Conservation (phyloP, 108 stramenopile genomes). For the Fragilaria crotonensis region DNA sequence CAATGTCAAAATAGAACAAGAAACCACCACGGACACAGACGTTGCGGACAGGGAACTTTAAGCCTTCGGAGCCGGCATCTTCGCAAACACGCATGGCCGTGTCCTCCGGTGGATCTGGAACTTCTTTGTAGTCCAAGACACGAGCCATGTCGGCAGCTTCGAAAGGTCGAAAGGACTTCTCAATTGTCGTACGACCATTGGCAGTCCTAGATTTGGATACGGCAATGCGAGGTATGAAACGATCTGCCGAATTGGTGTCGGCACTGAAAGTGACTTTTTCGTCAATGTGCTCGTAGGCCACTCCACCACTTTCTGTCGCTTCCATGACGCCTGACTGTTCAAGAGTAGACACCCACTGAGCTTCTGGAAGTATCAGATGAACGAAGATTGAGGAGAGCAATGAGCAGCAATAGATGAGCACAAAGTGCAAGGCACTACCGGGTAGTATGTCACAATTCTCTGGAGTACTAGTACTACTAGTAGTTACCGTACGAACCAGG, state of each 20-base stretch:
- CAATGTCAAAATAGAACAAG: conserved; percentile 56
- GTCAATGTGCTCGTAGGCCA: conserved; percentile 25
- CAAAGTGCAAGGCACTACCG: no score
- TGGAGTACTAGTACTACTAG: no score
- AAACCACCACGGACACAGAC: conserved; percentile 60
- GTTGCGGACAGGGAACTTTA: conserved; percentile 54
- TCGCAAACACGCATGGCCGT: conserved; percentile 59
- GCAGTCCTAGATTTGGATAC: conserved; percentile 16
- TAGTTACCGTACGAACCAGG: no score
- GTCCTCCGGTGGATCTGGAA: conserved; percentile 52
- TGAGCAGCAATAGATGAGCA: no score
- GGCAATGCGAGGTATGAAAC: conserved; percentile 32
- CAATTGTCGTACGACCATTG: conserved; percentile 19
- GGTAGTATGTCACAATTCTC: no score
- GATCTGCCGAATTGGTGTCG: conserved; percentile 13
- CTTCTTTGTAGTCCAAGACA: conserved; percentile 62
- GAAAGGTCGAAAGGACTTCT: conserved; percentile 36
- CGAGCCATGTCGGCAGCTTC: conserved; percentile 50
- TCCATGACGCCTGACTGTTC: no score
- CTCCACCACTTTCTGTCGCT: no score
- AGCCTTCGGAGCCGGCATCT: conserved; percentile 29
- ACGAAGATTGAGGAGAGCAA: no score
- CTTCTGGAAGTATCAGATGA: no score
- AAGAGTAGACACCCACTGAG: no score
- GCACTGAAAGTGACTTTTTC: conserved; percentile 24